Evolutionary conservation across 352 stramenopile genomes (phyloP), one percentile per base, ranked within the genome.

Genomic region (Globisporangium parvum): DNA sequence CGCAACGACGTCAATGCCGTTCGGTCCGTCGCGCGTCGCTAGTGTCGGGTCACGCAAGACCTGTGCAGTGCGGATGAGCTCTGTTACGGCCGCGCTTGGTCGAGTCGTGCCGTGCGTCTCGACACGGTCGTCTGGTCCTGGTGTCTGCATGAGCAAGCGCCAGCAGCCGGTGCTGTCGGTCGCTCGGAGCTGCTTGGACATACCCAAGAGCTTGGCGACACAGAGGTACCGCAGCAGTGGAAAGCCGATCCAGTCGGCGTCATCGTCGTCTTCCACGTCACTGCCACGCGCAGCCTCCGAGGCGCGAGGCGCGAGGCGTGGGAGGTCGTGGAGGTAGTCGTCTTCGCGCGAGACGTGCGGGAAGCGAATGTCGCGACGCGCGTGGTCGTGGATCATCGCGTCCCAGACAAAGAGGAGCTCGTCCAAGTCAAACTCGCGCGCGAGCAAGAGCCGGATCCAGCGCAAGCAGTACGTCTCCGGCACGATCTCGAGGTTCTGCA

Each of bases 391-490:
- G 48, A 93, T 82, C 59, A 93, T 79, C 4, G 71, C 79, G 62
- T 89, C 73, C 80, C 83, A 93, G 1, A 93, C 52, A 23, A 60
- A 60, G 14, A 93, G 39, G 2, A 90, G 50, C 24, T 87, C 71
- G 11, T 85, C 64, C 41, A 93, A 70, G 3, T 63, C 65, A 42
- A 85, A 93, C 57, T 93, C 84, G 1, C 84, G 73, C n/a, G 80
- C 80, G 45, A 93, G 82, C 1, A 93, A 51, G 24, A 93, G 69
- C 0, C 84, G 84, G 17, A 91, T 73, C 84, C 84, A 93, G 11
- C 84, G 71, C 18, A 92, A 62, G 28, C 84, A 91, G 62, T 93
- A 91, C 33, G 80, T 91, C 53, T 92, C 80, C 1, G 84, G 84
- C 0, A 87, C 68, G 49, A 92, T 88, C 11, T 92, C 77, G 40